Percentiles rank a stretch among this genome's conserved stretches.
Conservation (phyloP, 2,329 filamentous ascomycete species). For the Penicillium frequentans region DNA sequence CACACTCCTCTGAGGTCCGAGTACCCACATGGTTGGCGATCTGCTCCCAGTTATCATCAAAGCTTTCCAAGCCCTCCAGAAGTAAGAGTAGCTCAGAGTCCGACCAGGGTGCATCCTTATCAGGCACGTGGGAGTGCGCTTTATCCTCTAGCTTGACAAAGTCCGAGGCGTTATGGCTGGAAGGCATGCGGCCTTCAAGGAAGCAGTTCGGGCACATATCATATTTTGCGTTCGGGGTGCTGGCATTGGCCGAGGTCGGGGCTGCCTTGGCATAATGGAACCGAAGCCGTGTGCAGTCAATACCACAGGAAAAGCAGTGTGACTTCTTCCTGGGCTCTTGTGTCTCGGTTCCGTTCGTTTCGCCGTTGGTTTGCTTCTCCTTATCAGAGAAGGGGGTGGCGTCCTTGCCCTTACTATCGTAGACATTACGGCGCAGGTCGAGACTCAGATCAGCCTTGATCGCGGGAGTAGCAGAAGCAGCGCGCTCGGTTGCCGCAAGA, state of each 20-base stretch:
- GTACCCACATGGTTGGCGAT: conserved; percentile 91
- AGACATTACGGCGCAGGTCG: conserved; percentile 93
- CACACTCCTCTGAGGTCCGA: conserved; percentile 90
- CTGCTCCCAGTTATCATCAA: conserved; percentile 93
- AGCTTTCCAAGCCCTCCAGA: conserved; percentile 86
- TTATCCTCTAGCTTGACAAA: conserved; percentile 89
- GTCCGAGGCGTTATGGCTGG: conserved; percentile 73
- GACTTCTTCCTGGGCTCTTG: conserved; percentile 66
- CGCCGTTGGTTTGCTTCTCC: conserved; percentile 68
- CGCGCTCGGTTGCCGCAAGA: conserved; percentile 67
- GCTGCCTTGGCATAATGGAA: conserved; percentile 69
- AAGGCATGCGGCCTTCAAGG: conserved; percentile 78
- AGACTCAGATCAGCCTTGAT: conserved; percentile 82
- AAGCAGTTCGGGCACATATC: conserved; percentile 92
- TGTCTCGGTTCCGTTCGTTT: conserved; percentile 66
- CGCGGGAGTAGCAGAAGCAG: conserved; percentile 63
- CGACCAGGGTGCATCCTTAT: conserved; percentile 85
- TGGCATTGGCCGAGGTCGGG: conserved; percentile 58
- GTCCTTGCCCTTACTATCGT: conserved; percentile 87
- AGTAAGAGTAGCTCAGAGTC: conserved; percentile 87
- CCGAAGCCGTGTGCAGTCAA: conserved; percentile 76
- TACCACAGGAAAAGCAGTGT: conserved; percentile 87
- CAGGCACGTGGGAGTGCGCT: conserved; percentile 73
- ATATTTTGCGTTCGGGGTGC: conserved; percentile 64
- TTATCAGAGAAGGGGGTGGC: conserved; percentile 70